A percentile compares a stretch with the other conserved stretches of the same genome.
Conservation (phyloP, 495 filamentous ascomycete species). For the Darksidea phi region DNA sequence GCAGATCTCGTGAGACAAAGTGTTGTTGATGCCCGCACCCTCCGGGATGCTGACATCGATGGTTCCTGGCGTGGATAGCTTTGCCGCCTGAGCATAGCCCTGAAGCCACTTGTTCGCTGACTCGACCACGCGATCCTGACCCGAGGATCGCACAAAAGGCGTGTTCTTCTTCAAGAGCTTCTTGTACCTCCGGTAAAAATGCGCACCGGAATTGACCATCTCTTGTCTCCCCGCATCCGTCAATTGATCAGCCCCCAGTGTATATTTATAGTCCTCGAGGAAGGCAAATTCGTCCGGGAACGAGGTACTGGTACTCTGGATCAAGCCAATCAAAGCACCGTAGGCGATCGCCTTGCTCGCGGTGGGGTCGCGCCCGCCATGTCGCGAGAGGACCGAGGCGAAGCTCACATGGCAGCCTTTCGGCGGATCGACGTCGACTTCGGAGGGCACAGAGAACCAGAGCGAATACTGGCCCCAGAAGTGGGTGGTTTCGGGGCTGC, state of each 20-base stretch:
- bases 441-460: constrained; percentile 68
- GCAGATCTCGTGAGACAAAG: constrained; percentile 70
- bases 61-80: constrained; percentile 43
- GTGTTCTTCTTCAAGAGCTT: constrained; percentile 51
- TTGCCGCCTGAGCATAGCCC: constrained; percentile 64
- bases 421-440: constrained; percentile 58
- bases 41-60: constrained; percentile 63
- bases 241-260: constrained; percentile 71
- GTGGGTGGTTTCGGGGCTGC: constrained; percentile 59
- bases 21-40: constrained; percentile 65
- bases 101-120: constrained; percentile 71
- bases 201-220: constrained; percentile 69
- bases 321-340: constrained; percentile 43
- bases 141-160: constrained; percentile 73
- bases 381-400: constrained; percentile 74
- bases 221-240: constrained; percentile 69
- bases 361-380: constrained; percentile 82
- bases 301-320: constrained; percentile 57
- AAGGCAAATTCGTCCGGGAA: constrained; percentile 63
- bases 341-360: constrained; percentile 51
- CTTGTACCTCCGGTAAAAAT: constrained; percentile 70
- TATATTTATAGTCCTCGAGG: constrained; percentile 67
- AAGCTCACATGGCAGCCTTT: constrained; percentile 68
- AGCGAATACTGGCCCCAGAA: constrained; percentile 87
- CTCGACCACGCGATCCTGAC: constrained; percentile 67